phyloP scores from a whole-genome alignment of 2,329 filamentous ascomycete species.

The Neonectria faginata region DNA sequence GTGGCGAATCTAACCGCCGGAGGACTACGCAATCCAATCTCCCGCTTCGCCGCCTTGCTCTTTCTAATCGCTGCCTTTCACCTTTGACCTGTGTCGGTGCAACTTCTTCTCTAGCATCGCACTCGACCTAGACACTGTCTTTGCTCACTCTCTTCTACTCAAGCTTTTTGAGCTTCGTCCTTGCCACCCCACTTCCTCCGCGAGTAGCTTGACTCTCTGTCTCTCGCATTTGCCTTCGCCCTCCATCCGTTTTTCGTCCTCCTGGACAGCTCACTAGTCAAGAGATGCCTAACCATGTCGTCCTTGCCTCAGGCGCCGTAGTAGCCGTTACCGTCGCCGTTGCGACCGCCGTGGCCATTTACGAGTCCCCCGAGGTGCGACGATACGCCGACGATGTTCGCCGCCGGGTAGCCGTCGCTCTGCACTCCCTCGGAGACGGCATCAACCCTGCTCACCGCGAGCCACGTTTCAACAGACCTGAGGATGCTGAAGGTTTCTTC shows the following conservation, averaged over 20 bases:
- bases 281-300: constrained; percentile 68
- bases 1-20: constrained; percentile 24
- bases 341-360: constrained; percentile 69
- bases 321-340: constrained; percentile 69
- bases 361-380: constrained; percentile 73
- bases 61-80: constrained; percentile 7
- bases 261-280: neutral
- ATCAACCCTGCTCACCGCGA: constrained; percentile 62
- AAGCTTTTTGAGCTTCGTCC: neutral
- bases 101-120: constrained; percentile 12
- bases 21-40: constrained; percentile 27
- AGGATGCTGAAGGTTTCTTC: constrained; percentile 74
- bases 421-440: constrained; percentile 69
- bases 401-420: constrained; percentile 69
- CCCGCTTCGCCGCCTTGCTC: constrained; percentile 19
- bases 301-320: constrained; percentile 67
- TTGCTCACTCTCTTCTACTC: neutral
- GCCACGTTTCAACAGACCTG: constrained; percentile 73
- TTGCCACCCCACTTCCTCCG: constrained; percentile 18
- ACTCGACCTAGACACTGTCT: constrained; percentile 7
- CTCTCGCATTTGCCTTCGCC: neutral
- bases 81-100: constrained; percentile 10
- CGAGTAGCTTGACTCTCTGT: neutral
- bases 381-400: constrained; percentile 71
- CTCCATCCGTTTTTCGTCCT: constrained; percentile 8